Conservation (phyloP, 2,329 filamentous ascomycete species). For the Xylariales sp. region DNA sequence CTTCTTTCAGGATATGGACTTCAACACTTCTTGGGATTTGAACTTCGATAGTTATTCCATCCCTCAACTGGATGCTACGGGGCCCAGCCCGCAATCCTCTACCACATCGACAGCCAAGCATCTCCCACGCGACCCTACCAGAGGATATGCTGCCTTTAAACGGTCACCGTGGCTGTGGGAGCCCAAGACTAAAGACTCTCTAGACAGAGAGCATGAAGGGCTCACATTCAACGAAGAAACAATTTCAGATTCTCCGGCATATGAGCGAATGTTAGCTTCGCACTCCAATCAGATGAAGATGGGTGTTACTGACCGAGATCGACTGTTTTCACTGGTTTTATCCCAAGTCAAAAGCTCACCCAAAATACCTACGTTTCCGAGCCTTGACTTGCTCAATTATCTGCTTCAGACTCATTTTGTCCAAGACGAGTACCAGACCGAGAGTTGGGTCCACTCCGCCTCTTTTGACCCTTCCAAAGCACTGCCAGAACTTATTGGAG, state of each 20-base stretch:
- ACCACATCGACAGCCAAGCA: conserved; percentile 16
- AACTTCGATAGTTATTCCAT: conserved; percentile 24
- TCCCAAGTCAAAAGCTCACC: conserved; percentile 14
- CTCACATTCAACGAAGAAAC: conserved; percentile 17
- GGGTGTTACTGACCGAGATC: conserved; percentile 14
- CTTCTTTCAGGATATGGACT: conserved; percentile 26
- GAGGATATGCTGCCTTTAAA: conserved; percentile 26
- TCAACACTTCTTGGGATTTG: conserved; percentile 24
- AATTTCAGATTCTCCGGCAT: conserved; percentile 12
- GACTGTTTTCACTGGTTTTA: conserved; percentile 21
- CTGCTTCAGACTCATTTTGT: conserved; percentile 20
- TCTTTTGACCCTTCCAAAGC: conserved; percentile 18
- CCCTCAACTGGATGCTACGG: conserved; percentile 19
- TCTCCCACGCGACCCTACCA: conserved; percentile 17
- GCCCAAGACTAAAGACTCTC: conserved; percentile 22
- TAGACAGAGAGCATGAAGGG: conserved; percentile 16
- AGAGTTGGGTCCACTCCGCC: conserved; percentile 20
- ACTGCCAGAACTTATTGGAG: conserved; percentile 18
- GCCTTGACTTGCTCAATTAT: conserved; percentile 21
- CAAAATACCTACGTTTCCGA: conserved; percentile 20
- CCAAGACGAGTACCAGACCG: conserved; percentile 20
- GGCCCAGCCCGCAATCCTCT: conserved; percentile 21
- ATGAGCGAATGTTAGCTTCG: conserved; percentile 11
- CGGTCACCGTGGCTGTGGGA: conserved; percentile 30
- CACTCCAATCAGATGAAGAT: conserved; percentile 14